phyloP scores from a whole-genome alignment of 352 stramenopile genomes.

The Pythium periplocum region DNA sequence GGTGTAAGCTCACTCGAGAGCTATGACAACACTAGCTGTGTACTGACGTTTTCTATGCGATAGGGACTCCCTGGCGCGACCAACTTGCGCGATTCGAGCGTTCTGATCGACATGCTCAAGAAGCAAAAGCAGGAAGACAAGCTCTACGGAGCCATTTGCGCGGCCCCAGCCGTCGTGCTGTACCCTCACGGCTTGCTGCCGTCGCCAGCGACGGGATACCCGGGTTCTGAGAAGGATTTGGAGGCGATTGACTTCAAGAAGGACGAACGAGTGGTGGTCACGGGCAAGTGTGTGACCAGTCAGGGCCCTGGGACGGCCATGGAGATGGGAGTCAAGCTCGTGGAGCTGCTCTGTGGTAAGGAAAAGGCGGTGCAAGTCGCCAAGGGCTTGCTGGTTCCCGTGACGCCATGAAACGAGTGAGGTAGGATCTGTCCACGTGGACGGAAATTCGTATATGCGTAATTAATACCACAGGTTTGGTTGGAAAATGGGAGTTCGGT shows the following conservation, averaged over 20 bases:
- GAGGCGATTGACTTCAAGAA: slow-evolving; percentile 32
- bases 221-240: slow-evolving; percentile 65
- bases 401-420: slow-evolving; percentile 1
- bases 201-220: slow-evolving; percentile 56
- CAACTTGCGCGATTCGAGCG: slow-evolving; percentile 60
- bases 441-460: too few species aligned
- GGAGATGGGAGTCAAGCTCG: slow-evolving; percentile 78
- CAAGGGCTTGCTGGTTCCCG: slow-evolving; percentile 42
- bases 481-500: too few species aligned
- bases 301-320: slow-evolving; percentile 74
- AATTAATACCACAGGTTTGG: too few species aligned
- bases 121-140: slow-evolving; percentile 61
- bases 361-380: slow-evolving; percentile 62
- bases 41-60: slow-evolving; percentile 1
- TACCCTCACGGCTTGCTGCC: slow-evolving; percentile 53
- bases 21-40: not conserved
- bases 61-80: slow-evolving; percentile 66
- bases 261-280: slow-evolving; percentile 57
- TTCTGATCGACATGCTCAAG: slow-evolving; percentile 48
- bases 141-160: slow-evolving; percentile 74
- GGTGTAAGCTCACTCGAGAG: slow-evolving; percentile 25
- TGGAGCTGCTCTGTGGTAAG: slow-evolving; percentile 60
- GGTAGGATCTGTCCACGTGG: too few species aligned
- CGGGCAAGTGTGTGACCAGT: slow-evolving; percentile 73
- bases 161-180: slow-evolving; percentile 63